Conservation (phyloP, 768 basidiomycete species). For the Leccinellum rugosiceps region DNA sequence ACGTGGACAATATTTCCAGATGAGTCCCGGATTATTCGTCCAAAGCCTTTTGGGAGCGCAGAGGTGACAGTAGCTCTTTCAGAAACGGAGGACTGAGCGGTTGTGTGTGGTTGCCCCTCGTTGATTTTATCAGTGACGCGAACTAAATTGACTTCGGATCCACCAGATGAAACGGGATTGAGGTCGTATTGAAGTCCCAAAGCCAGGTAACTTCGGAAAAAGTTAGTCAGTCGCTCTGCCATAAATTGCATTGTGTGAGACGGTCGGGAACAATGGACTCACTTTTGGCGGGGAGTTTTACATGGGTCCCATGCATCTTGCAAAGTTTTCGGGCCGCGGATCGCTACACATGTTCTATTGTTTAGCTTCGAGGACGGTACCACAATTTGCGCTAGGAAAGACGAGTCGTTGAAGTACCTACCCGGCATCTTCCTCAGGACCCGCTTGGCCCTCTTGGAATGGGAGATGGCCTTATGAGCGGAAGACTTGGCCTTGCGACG, state of each 20-base stretch:
- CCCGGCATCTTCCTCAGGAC: slow-evolving; percentile 77
- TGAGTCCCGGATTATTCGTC: slow-evolving; percentile 78
- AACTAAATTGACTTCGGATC: slow-evolving; percentile 46
- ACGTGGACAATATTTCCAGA: slow-evolving; percentile 72
- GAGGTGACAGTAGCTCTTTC: slow-evolving; percentile 20
- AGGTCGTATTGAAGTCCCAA: slow-evolving; percentile 71
- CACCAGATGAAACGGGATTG: slow-evolving; percentile 67
- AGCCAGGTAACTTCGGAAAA: slow-evolving; percentile 59
- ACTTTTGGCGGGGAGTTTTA: slow-evolving; percentile 94
- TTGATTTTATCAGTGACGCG: neutral
- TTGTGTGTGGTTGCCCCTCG: neutral
- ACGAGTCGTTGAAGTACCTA: slow-evolving; percentile 32
- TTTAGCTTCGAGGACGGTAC: slow-evolving; percentile 7
- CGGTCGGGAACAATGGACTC: slow-evolving; percentile 26
- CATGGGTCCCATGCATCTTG: slow-evolving; percentile 84
- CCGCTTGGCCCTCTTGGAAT: slow-evolving; percentile 70
- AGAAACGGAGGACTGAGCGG: neutral
- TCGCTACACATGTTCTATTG: slow-evolving; percentile 41
- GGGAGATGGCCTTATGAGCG: slow-evolving; percentile 67
- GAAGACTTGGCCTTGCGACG: slow-evolving; percentile 81
- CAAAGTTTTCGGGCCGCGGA: slow-evolving; percentile 77
- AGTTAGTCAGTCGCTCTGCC: neutral
- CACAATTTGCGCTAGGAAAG: neutral
- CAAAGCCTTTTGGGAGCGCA: slow-evolving; percentile 60
- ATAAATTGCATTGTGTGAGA: neutral